phyloP scores from a whole-genome alignment of 805 yeast genomes.

The Kodamaea kaohsiungensis region DNA sequence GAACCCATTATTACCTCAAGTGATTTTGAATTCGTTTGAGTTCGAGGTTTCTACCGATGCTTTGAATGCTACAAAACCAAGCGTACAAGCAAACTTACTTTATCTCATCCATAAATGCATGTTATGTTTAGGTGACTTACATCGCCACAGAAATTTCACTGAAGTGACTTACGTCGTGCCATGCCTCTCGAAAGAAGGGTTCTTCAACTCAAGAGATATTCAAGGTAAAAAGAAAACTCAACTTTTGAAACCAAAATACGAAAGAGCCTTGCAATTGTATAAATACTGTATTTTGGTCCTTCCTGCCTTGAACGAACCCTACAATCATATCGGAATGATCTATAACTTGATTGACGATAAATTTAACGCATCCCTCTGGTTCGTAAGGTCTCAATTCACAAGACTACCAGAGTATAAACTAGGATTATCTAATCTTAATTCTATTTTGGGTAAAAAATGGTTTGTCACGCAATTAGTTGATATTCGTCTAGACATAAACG shows the following conservation, averaged over 20 bases:
- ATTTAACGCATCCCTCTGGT: conserved; percentile 51
- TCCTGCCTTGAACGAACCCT: conserved; percentile 71
- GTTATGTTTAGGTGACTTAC: conserved; percentile 57
- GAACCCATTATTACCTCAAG: conserved; percentile 36
- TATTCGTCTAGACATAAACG: conserved; percentile 10
- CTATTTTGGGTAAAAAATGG: conserved; percentile 38
- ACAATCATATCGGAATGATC: conserved; percentile 57
- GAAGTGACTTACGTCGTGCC: conserved; percentile 47
- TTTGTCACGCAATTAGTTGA: conserved; percentile 29
- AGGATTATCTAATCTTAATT: conserved; percentile 49
- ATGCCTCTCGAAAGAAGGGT: conserved; percentile 27
- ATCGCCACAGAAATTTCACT: conserved; percentile 54
- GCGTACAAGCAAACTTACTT: conserved; percentile 33
- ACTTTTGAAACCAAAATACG: conserved; percentile 32
- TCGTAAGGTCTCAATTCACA: conserved; percentile 56
- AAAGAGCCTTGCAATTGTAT: conserved; percentile 37
- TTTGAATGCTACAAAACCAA: conserved; percentile 12
- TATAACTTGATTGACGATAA: conserved; percentile 43
- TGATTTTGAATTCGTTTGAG: conserved; percentile 28
- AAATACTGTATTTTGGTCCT: conserved; percentile 54
- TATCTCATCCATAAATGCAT: conserved; percentile 51
- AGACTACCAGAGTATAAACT: conserved; percentile 47
- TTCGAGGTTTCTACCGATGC: conserved; percentile 22
- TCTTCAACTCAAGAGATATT: conserved; percentile 35
- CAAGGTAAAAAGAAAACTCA: conserved; percentile 33